phyloP scores from a whole-genome alignment of 2,329 filamentous ascomycete genomes.

The Penicillium thymicola region DNA sequence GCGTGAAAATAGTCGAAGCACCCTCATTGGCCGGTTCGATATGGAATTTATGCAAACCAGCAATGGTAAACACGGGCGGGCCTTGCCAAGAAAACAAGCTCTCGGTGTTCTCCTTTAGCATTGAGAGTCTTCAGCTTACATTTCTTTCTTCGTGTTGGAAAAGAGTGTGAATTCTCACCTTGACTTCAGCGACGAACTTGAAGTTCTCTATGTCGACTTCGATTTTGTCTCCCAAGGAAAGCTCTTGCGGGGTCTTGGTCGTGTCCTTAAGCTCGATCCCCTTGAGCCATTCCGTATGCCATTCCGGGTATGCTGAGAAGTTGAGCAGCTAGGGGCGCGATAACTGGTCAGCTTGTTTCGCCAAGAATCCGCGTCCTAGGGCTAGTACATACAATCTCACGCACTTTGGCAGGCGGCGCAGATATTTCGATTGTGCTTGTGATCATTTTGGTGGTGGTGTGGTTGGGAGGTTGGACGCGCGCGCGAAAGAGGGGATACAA shows the following conservation, averaged over 20 bases:
- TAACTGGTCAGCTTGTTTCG: background rate
- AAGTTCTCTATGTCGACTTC: slow-evolving; percentile 18
- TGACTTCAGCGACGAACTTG: slow-evolving; percentile 19
- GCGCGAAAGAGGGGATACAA: slow-evolving; percentile 1
- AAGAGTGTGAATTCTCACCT: slow-evolving; percentile 7
- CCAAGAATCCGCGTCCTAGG: background rate
- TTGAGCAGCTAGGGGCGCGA: slow-evolving; percentile 20
- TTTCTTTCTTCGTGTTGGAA: background rate
- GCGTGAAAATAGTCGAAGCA: slow-evolving; percentile 24
- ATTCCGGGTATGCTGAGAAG: slow-evolving; percentile 25
- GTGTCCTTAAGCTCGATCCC: slow-evolving; percentile 16
- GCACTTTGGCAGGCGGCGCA: slow-evolving; percentile 25
- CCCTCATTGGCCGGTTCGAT: slow-evolving; percentile 23
- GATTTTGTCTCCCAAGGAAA: slow-evolving; percentile 13
- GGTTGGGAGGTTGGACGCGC: background rate
- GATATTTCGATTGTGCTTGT: slow-evolving; percentile 26
- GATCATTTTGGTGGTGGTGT: slow-evolving; percentile 16
- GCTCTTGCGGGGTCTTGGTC: slow-evolving; percentile 12
- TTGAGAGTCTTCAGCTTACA: background rate
- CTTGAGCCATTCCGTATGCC: slow-evolving; percentile 27
- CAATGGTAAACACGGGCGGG: slow-evolving; percentile 26
- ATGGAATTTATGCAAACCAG: slow-evolving; percentile 25
- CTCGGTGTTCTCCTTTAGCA: slow-evolving; percentile 22
- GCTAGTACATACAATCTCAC: slow-evolving; percentile 23
- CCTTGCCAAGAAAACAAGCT: slow-evolving; percentile 28